A percentile compares a stretch with the other conserved stretches of the same genome.
phyloP scores from a whole-genome alignment of 2,329 filamentous ascomycete species.

The Penicillium expansum region DNA sequence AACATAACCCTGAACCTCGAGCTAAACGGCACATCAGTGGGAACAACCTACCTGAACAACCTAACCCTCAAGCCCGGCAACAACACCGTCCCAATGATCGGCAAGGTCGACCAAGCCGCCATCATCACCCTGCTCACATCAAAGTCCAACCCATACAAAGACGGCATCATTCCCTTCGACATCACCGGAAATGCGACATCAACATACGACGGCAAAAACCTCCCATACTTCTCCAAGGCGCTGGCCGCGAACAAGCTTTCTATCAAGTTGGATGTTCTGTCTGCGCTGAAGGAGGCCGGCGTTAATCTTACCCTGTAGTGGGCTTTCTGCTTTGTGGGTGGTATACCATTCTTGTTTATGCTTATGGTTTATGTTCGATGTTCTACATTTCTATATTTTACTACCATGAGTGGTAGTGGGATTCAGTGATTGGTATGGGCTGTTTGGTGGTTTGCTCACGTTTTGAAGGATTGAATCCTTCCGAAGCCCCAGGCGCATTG shows the following conservation, averaged over 20 bases:
- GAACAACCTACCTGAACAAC: slow-evolving; percentile 50
- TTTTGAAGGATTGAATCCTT: too few species aligned
- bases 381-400: not conserved
- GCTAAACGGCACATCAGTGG: slow-evolving; percentile 49
- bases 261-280: slow-evolving; percentile 46
- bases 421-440: not conserved
- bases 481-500: too few species aligned
- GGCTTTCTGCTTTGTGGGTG: not conserved
- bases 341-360: not conserved
- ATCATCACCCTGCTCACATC: slow-evolving; percentile 31
- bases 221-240: slow-evolving; percentile 55
- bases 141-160: slow-evolving; percentile 37
- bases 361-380: not conserved
- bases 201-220: slow-evolving; percentile 47
- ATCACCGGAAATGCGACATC: slow-evolving; percentile 51
- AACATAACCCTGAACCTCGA: slow-evolving; percentile 57
- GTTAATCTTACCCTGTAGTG: not conserved
- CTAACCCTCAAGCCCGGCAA: slow-evolving; percentile 54
- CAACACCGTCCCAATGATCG: slow-evolving; percentile 52
- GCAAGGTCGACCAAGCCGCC: slow-evolving; percentile 46
- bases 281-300: slow-evolving; percentile 30
- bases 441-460: not conserved
- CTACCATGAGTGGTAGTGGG: not conserved
- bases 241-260: slow-evolving; percentile 48
- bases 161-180: slow-evolving; percentile 51